Percentiles rank a stretch among this genome's conserved stretches.
Evolutionary conservation across 1,139 yeast genomes (phyloP).

Genomic region (Suhomyces terraborum): DNA sequence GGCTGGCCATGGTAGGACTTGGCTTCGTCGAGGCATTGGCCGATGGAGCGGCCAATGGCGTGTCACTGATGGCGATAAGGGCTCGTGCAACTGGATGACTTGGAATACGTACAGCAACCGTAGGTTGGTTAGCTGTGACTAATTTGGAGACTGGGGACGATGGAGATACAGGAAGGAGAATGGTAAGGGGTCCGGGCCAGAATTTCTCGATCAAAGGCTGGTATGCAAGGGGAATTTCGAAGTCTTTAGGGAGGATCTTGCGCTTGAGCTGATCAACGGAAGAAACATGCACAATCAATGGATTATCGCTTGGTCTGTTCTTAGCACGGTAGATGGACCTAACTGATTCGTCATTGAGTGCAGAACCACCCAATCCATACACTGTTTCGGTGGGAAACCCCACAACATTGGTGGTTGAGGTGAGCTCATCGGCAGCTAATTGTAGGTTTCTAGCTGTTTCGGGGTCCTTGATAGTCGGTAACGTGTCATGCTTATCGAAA

Average conservation of each 20-base stretch:
- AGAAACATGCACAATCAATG: constrained; percentile 86
- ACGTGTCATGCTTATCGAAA: constrained; percentile 25
- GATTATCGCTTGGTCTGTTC: constrained; percentile 93
- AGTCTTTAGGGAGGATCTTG: constrained; percentile 47
- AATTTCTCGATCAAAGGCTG: constrained; percentile 59
- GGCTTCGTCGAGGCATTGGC: constrained; percentile 97
- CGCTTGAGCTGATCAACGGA: constrained; percentile 71
- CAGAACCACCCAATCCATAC: constrained; percentile 91
- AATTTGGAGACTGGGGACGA: constrained; percentile 60
- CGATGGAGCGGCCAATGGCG: constrained; percentile 95
- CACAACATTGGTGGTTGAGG: constrained; percentile 58
- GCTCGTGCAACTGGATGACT: constrained; percentile 88
- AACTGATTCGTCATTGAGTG: constrained; percentile 73
- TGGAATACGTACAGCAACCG: constrained; percentile 92
- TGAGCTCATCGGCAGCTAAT: constrained; percentile 60
- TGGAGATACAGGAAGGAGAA: constrained; percentile 66
- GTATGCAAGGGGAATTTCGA: constrained; percentile 67
- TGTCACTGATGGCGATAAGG: constrained; percentile 78
- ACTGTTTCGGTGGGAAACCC: constrained; percentile 98
- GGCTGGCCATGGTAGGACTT: constrained; percentile 85
- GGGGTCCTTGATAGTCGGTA: constrained; percentile 52
- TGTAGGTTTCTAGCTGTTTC: constrained; percentile 51
- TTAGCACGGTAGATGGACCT: constrained; percentile 79
- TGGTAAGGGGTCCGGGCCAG: constrained; percentile 98
- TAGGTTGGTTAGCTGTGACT: constrained; percentile 84